These are phyloP conservation scores for Cephalotrichum gorgonifer DNA, from an alignment of 2,329 filamentous ascomycete genomes.

Conservation along the genomic window DNA sequence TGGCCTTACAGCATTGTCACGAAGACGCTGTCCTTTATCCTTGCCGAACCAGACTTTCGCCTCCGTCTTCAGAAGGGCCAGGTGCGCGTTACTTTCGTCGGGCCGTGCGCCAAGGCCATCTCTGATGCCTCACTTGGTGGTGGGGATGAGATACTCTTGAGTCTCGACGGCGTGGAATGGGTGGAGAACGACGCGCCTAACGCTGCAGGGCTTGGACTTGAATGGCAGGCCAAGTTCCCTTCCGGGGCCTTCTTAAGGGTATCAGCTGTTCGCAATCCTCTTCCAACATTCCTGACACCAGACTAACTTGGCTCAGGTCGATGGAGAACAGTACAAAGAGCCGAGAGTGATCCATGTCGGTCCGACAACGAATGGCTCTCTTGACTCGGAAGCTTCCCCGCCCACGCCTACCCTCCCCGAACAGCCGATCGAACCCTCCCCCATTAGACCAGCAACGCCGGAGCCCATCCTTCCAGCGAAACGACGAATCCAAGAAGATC, in stretches of 20 bases:
- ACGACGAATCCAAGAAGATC: neutral
- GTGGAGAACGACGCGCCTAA: conserved; percentile 37
- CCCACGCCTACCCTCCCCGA: neutral
- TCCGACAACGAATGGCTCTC: conserved; percentile 10
- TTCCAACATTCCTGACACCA: neutral
- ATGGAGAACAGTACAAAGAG: conserved; percentile 32
- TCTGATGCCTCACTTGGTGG: conserved; percentile 60
- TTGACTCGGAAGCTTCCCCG: conserved; percentile 7
- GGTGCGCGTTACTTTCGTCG: conserved; percentile 66
- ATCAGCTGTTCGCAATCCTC: conserved; percentile 6
- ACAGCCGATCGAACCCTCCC: conserved; percentile 9
- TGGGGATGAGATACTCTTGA: conserved; percentile 64
- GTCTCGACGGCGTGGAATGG: conserved; percentile 61
- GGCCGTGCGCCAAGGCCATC: conserved; percentile 58
- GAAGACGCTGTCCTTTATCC: conserved; percentile 62
- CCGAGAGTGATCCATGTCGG: conserved; percentile 43
- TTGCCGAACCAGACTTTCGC: conserved; percentile 78
- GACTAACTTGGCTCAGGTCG: conserved; percentile 9
- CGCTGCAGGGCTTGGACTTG: conserved; percentile 39
- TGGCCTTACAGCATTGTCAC: conserved; percentile 85
- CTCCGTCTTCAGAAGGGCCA: conserved; percentile 69
- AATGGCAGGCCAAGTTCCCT: conserved; percentile 49
- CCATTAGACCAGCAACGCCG: neutral
- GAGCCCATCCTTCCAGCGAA: neutral
- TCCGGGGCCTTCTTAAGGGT: conserved; percentile 39